These are phyloP conservation scores for Salvia splendens DNA, from an alignment of 257 asterid genomes.

Conservation along the genomic window DNA sequence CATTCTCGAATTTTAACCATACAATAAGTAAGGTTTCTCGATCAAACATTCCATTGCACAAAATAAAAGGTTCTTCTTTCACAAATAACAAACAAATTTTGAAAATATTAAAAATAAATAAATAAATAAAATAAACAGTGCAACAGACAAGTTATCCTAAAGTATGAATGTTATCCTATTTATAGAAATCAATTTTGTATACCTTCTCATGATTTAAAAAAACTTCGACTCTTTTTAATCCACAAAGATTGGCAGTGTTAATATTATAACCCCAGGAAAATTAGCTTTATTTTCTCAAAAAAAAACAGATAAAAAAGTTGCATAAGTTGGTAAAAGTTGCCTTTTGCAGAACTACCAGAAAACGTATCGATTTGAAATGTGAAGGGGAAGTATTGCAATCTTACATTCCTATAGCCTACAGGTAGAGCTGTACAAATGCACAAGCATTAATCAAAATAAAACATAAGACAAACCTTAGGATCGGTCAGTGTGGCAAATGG, in stretches of 20 bases:
- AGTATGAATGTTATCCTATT: neutral
- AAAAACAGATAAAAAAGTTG: conserved; percentile 1
- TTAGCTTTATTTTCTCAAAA: neutral
- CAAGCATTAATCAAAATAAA: conserved; percentile 22
- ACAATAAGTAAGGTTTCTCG: conserved; percentile 1
- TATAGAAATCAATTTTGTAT: neutral
- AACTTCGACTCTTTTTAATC: neutral
- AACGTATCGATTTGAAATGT: conserved; percentile 9
- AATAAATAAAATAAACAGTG: neutral
- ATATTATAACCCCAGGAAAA: neutral
- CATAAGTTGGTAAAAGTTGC: conserved; percentile 4
- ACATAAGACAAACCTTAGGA: conserved; percentile 70
- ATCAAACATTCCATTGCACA: conserved; percentile 18
- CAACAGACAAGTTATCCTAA: neutral
- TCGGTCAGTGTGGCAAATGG: conserved; percentile 88
- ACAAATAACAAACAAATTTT: neutral
- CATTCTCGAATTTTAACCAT: conserved; percentile 3
- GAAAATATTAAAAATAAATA: too few relatives aligned
- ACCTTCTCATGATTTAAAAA: neutral
- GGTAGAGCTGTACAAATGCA: neutral
- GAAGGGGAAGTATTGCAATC: conserved; percentile 13
- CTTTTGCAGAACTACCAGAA: conserved; percentile 1
- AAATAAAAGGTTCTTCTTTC: neutral
- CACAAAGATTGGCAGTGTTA: too few relatives aligned
- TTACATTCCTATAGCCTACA: conserved; percentile 6